Evolutionary conservation across 257 asterid genomes (phyloP).

Genomic region (Osmanthus fragrans): DNA sequence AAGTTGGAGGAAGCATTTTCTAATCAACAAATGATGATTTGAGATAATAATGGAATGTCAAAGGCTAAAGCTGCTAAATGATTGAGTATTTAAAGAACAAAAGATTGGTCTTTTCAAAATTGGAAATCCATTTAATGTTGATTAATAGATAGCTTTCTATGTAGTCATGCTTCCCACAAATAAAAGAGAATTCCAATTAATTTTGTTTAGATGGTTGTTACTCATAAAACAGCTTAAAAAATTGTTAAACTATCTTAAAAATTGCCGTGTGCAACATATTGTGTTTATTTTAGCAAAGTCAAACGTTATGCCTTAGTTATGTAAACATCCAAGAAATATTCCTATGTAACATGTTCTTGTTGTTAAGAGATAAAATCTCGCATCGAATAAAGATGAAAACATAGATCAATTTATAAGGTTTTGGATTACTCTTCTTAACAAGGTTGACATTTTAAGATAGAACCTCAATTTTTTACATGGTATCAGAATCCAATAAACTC

Average conservation of each 20-base stretch:
- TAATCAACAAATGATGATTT: too few relatives aligned
- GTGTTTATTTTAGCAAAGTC: neutral
- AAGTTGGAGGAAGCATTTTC: too few relatives aligned
- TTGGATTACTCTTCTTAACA: too few relatives aligned
- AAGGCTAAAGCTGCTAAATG: neutral
- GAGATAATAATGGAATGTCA: too few relatives aligned
- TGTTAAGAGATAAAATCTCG: too few relatives aligned
- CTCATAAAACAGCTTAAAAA: neutral
- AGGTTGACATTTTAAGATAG: too few relatives aligned
- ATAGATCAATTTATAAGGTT: too few relatives aligned
- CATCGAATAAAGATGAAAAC: too few relatives aligned
- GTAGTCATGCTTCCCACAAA: neutral
- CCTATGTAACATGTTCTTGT: neutral
- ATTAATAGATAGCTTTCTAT: neutral
- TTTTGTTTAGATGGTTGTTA: neutral
- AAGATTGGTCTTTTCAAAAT: neutral
- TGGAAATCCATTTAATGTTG: neutral
- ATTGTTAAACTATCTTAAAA: neutral
- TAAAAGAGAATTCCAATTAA: neutral
- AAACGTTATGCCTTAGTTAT: neutral
- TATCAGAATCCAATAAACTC: too few relatives aligned
- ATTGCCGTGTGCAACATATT: neutral
- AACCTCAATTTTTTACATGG: too few relatives aligned
- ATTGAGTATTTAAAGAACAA: neutral
- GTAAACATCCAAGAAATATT: neutral